Evolutionary conservation across 2,329 filamentous ascomycete genomes (phyloP).

Genomic region (Pseudogymnoascus sp.): DNA sequence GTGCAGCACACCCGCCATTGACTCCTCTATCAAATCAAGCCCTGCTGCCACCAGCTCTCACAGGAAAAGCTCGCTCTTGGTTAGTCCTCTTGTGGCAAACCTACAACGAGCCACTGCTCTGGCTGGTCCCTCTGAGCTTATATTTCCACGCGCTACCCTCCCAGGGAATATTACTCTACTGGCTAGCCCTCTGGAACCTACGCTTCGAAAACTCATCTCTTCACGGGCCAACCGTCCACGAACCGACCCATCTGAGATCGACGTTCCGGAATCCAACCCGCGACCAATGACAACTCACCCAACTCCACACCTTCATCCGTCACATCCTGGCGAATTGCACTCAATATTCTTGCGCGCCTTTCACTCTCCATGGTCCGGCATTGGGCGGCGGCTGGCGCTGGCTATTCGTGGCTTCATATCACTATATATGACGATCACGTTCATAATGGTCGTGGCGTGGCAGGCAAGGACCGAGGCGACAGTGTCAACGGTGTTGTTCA

Average conservation of each 20-base stretch:
- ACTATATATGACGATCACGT: slow-evolving; percentile 20
- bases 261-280: background rate
- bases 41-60: background rate
- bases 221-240: background rate
- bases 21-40: background rate
- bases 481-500: slow-evolving; percentile 19
- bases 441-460: slow-evolving; percentile 21
- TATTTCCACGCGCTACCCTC: background rate
- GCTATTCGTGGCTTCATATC: slow-evolving; percentile 21
- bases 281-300: slow-evolving; percentile 9
- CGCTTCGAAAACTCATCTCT: background rate
- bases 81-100: background rate
- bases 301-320: background rate
- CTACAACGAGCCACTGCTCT: background rate
- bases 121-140: background rate
- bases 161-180: background rate
- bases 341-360: slow-evolving; percentile 30
- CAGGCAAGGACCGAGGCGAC: slow-evolving; percentile 18
- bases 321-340: slow-evolving; percentile 15
- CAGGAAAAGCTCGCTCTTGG: background rate
- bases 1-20: background rate
- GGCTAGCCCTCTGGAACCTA: background rate
- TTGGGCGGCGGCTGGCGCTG: slow-evolving; percentile 25
- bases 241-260: too few species aligned
- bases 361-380: slow-evolving; percentile 27